Base-by-base conservation (phyloP, 2,329 filamentous ascomycete species). In the Aspergillus hortae region DNA sequence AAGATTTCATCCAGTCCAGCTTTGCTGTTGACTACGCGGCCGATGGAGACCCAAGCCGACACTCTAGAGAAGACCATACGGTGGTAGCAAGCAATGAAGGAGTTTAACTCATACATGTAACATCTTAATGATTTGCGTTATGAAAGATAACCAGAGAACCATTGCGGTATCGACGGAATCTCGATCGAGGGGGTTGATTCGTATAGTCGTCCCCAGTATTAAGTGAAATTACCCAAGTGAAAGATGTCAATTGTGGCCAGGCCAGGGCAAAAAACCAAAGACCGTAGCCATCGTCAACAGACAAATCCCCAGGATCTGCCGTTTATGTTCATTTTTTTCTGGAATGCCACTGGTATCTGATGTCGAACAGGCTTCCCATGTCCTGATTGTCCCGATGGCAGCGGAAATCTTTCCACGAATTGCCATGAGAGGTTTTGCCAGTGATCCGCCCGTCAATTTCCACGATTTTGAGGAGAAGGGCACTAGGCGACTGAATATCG, bases 1-100 rank as follows among this genome's bases (percentile, higher is more conserved):
- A 97, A 70, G 94, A 97, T 61, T 97, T 97, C 71, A 87, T 96
- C 25, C 90, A 95, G 62, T 87, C 91, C 23, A 96, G 91, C 64
- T 80, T 88, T 58, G 87, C 89, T 0, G 91, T 94, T 14, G 92
- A 96, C 68, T 71, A 74, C 53, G 66, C 64, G 36, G 59, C 58
- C 32, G 66, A 71, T 55, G 62, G 61, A 19, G 67, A 66, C 53
- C 56, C 61, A 30, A 55, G 45, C 42, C 60, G 57, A 46, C 44
- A 52, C 7, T 53, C 53, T 40, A 57, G 54, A 51, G 59, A 61
- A 15, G 60, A 62, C 38, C 49, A 42, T 44, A 48, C 51, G 33
- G 51, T 47, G 21, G 51, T 61, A 41, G 51, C 56, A 32, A 56
- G 51, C 43, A 50, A 58, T 59, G 59, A 61, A 41, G 33, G 43